Evolutionary conservation across 78 protist species (phyloP).

Genomic region (Dictyostelium capitatum): DNA sequence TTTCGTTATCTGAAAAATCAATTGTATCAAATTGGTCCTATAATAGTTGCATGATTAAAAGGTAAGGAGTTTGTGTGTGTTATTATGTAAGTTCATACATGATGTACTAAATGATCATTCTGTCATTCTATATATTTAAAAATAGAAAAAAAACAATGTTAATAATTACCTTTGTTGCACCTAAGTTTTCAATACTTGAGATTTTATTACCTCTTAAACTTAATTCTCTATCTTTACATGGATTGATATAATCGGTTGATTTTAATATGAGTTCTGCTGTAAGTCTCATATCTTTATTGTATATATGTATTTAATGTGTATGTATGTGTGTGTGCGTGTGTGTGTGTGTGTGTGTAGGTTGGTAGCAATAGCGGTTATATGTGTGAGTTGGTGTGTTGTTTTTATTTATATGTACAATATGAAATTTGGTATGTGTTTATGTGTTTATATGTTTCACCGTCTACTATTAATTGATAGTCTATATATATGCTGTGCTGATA

Average conservation of each 20-base stretch:
- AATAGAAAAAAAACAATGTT: neutral
- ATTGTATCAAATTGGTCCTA: conserved; percentile 93
- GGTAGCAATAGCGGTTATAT: too few species aligned
- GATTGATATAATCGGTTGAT: conserved; percentile 84
- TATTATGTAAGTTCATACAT: too few species aligned
- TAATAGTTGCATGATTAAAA: neutral
- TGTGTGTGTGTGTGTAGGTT: neutral
- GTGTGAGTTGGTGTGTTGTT: too few species aligned
- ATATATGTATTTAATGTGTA: neutral
- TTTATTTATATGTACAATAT: too few species aligned
- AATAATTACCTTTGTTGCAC: conserved; percentile 85
- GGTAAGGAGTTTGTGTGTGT: too few species aligned
- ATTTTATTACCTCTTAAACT: conserved; percentile 91
- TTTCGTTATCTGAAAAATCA: conserved; percentile 94
- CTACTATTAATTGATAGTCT: too few species aligned
- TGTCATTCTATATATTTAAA: conserved; percentile 5
- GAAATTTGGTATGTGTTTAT: too few species aligned
- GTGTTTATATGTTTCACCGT: too few species aligned
- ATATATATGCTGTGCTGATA: too few species aligned
- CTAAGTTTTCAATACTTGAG: conserved; percentile 92
- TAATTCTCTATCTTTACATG: conserved; percentile 91
- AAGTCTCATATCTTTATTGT: conserved; percentile 64
- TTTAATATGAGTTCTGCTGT: conserved; percentile 86
- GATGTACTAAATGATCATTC: neutral
- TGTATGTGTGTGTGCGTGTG: neutral